phyloP scores from a whole-genome alignment of 441 rosid genomes.

The Bocquillonia castaneifolia region DNA sequence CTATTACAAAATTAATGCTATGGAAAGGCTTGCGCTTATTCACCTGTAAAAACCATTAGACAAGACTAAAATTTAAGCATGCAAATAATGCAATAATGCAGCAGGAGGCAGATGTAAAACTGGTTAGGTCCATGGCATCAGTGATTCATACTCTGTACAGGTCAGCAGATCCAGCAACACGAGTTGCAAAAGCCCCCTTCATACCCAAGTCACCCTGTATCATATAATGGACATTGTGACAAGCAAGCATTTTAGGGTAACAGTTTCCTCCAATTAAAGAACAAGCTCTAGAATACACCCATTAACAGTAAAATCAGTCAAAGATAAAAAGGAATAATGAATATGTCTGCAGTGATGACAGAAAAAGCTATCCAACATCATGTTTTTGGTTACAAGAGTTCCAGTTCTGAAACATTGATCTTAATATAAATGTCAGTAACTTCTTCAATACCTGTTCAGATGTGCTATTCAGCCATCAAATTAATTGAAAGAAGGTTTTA shows the following conservation, averaged over 20 bases:
- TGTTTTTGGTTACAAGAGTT: not conserved
- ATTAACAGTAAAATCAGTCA: not conserved
- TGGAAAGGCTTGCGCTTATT: constrained; percentile 90
- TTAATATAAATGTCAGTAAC: not conserved
- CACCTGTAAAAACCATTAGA: constrained; percentile 38
- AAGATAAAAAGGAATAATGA: not conserved
- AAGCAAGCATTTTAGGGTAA: constrained; percentile 1
- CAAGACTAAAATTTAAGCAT: not conserved
- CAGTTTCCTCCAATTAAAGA: constrained; percentile 36
- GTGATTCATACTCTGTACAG: constrained; percentile 54
- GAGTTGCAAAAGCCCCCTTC: constrained; percentile 89
- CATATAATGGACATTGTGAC: constrained; percentile 6
- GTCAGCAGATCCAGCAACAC: constrained; percentile 87
- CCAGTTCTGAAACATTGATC: not conserved
- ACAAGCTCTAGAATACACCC: not conserved
- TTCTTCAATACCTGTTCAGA: constrained; percentile 6
- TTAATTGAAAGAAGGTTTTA: not conserved
- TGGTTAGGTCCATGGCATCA: constrained; percentile 13
- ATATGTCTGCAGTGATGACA: not conserved
- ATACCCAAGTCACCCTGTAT: constrained; percentile 79
- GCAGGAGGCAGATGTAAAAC: constrained; percentile 1
- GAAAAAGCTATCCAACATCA: no score
- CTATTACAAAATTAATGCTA: constrained; percentile 72
- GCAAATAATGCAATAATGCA: not conserved
- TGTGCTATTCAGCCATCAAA: not conserved